Percentiles rank a stretch among this genome's conserved stretches.
These are phyloP conservation scores for Mesotaenium endlicherianum DNA, from an alignment of 139 green algal genomes.

Conservation along the genomic window DNA sequence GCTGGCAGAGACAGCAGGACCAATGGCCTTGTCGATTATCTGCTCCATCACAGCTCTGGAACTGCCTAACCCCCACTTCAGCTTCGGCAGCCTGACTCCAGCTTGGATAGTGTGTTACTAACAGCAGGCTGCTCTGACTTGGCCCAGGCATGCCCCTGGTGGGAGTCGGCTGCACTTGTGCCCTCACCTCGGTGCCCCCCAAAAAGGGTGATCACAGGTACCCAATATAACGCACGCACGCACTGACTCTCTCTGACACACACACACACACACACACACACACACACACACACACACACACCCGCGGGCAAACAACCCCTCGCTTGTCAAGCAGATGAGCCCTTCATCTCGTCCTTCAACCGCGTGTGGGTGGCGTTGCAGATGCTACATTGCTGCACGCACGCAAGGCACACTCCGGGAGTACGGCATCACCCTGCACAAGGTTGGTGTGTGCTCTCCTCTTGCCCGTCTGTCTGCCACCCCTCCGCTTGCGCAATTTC, in stretches of 20 bases:
- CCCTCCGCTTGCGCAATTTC: background rate
- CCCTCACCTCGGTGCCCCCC: conserved; percentile 8
- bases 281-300: background rate
- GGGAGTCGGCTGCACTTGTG: conserved; percentile 34
- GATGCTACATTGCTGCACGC: conserved; percentile 12
- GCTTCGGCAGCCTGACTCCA: no score
- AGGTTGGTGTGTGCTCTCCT: background rate
- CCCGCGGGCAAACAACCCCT: no score
- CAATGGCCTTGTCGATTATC: no score
- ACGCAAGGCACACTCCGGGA: conserved; percentile 6
- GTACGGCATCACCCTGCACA: background rate
- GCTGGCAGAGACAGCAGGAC: no score
- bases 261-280: no score
- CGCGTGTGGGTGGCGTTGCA: no score
- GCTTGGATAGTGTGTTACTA: no score
- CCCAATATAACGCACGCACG: background rate
- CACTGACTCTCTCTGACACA: background rate
- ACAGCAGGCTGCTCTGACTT: no score
- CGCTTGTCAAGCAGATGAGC: no score
- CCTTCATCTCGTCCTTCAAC: background rate
- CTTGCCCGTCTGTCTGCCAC: background rate
- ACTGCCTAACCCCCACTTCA: no score
- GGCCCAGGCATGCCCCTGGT: conserved; percentile 4
- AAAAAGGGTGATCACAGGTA: conserved; percentile 39
- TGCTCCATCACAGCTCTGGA: no score